phyloP scores from a whole-genome alignment of 2,329 filamentous ascomycete species.

The Stylonectria norvegica region DNA sequence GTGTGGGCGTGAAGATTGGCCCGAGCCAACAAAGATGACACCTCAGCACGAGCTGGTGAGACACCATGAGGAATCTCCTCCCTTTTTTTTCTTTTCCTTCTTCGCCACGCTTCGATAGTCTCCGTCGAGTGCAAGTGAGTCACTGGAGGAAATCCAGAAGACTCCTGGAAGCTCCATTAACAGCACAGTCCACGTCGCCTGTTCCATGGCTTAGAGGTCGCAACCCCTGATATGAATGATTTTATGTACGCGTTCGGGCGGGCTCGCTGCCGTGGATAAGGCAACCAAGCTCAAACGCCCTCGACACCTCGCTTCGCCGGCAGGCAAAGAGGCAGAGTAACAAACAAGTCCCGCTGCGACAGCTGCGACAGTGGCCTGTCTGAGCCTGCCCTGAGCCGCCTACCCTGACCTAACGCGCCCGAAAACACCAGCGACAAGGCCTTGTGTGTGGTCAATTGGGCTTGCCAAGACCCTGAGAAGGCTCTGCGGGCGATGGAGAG shows the following conservation, averaged over 20 bases:
- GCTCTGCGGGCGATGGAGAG: too few species aligned
- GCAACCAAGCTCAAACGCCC: slow-evolving; percentile 2
- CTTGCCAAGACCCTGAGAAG: slow-evolving; percentile 1
- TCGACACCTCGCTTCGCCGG: slow-evolving; percentile 14
- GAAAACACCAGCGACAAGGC: slow-evolving; percentile 3
- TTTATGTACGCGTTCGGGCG: slow-evolving; percentile 12
- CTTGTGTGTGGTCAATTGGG: slow-evolving; percentile 7
- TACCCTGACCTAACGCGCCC: slow-evolving; percentile 8
- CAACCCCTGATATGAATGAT: slow-evolving; percentile 17
- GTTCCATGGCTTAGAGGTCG: too few species aligned
- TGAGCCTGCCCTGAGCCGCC: slow-evolving; percentile 7
- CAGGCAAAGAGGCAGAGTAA: slow-evolving; percentile 11
- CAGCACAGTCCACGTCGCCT: too few species aligned
- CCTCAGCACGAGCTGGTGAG: slow-evolving; percentile 8
- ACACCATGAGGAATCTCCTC: slow-evolving; percentile 14
- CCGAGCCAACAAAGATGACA: slow-evolving; percentile 11
- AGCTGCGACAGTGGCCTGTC: slow-evolving; percentile 6
- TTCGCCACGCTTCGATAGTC: slow-evolving; percentile 5
- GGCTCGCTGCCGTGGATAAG: slow-evolving; percentile 5
- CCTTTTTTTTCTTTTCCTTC: slow-evolving; percentile 3
- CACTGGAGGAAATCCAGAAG: slow-evolving; percentile 10
- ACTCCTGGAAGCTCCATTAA: slow-evolving; percentile 1
- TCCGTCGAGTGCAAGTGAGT: slow-evolving; percentile 2
- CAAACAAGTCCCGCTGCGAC: slow-evolving; percentile 4
- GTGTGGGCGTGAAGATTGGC: slow-evolving; percentile 23